A percentile compares a stretch with the other conserved stretches of the same genome.
Conservation (phyloP, 768 basidiomycete species). For the Cystobasidium ongulense region DNA sequence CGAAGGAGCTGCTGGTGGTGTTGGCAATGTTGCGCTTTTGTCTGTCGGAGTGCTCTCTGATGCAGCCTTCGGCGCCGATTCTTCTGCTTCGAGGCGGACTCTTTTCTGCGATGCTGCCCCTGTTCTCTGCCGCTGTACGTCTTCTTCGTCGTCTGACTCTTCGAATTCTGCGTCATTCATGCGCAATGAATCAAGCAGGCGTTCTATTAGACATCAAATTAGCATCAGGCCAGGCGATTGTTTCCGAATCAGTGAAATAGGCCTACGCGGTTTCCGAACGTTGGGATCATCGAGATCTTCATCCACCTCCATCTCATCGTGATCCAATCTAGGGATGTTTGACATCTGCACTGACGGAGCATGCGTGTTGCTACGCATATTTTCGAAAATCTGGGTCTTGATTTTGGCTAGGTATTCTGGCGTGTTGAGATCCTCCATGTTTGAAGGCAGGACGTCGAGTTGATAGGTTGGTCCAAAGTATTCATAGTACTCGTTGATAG, state of each 20-base stretch:
- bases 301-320: conserved; percentile 76
- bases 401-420: conserved; percentile 86
- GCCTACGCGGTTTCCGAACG: conserved; percentile 55
- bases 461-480: conserved; percentile 98
- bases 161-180: conserved; percentile 84
- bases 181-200: conserved; percentile 67
- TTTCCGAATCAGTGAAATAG: background rate
- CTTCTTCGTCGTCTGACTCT: conserved; percentile 95
- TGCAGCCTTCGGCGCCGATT: background rate
- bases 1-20: background rate
- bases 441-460: conserved; percentile 86
- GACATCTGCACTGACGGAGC: conserved; percentile 73
- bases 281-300: conserved; percentile 70
- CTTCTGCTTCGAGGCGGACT: conserved; percentile 7
- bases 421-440: conserved; percentile 91
- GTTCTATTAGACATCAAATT: conserved; percentile 45
- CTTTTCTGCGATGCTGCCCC: conserved; percentile 17
- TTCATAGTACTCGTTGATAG: conserved; percentile 97
- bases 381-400: conserved; percentile 82
- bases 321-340: conserved; percentile 50
- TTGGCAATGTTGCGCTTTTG: background rate
- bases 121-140: conserved; percentile 23
- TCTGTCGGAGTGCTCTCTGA: background rate
- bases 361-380: conserved; percentile 71
- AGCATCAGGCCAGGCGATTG: background rate